phyloP scores from a whole-genome alignment of 31 red algal genomes.

The Asparagopsis taxiformis region DNA sequence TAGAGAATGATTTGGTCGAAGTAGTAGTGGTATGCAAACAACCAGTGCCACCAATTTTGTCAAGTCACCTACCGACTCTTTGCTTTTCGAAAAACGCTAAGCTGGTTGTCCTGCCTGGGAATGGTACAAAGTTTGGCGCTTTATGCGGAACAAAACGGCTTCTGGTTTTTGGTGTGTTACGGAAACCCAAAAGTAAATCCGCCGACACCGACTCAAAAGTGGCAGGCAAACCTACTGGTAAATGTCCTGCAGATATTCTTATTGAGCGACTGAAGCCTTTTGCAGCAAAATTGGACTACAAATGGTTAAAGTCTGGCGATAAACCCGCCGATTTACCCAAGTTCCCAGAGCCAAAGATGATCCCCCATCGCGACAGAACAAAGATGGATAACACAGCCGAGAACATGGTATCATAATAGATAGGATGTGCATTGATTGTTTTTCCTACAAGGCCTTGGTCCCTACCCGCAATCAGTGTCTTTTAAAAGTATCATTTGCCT shows the following conservation, averaged over 20 bases:
- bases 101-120: slow-evolving; percentile 49
- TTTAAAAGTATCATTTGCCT: not conserved
- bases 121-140: slow-evolving; percentile 38
- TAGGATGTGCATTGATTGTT: not conserved
- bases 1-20: slow-evolving; percentile 30
- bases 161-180: slow-evolving; percentile 20
- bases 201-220: not conserved
- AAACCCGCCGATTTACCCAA: slow-evolving; percentile 1
- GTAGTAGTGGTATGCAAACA: slow-evolving; percentile 41
- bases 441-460: not conserved
- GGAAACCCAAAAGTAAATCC: not conserved
- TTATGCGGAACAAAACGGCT: slow-evolving; percentile 22
- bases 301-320: slow-evolving; percentile 27
- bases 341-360: slow-evolving; percentile 32
- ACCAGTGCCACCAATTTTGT: slow-evolving; percentile 28
- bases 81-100: slow-evolving; percentile 45
- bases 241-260: slow-evolving; percentile 9
- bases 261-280: slow-evolving; percentile 11
- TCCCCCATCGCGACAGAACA: slow-evolving; percentile 41
- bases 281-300: slow-evolving; percentile 11
- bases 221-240: not conserved
- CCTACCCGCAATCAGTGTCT: not conserved
- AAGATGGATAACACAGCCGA: slow-evolving; percentile 10
- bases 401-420: not conserved
- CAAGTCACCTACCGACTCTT: slow-evolving; percentile 52